Conservation (phyloP, 1,284 basidiomycete genomes). For the Boletellus sp. region DNA sequence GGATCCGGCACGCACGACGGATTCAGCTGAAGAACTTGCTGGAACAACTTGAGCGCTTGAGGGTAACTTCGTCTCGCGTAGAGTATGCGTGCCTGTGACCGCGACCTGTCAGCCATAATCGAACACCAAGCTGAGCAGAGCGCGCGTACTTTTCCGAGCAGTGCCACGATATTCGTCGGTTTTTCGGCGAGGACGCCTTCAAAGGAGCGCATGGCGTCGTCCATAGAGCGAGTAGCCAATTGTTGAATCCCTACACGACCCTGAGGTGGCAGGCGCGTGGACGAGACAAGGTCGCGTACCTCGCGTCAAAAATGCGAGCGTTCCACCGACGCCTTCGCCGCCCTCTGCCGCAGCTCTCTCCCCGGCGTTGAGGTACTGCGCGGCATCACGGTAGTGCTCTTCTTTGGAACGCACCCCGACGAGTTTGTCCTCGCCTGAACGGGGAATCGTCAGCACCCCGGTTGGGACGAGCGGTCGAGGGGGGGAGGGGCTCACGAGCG, state of each 20-base stretch:
- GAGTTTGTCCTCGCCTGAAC: conserved; percentile 67
- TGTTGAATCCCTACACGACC: conserved; percentile 65
- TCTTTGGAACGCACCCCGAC: conserved; percentile 61
- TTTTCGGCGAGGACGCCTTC: conserved; percentile 76
- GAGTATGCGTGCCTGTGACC: conserved; percentile 69
- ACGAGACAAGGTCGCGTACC: conserved; percentile 37
- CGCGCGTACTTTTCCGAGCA: conserved; percentile 67
- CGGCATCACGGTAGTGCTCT: conserved; percentile 65
- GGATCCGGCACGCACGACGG: conserved; percentile 85
- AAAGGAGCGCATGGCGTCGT: conserved; percentile 76
- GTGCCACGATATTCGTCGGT: conserved; percentile 79
- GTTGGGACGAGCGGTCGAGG: not conserved
- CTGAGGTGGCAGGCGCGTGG: conserved; percentile 8
- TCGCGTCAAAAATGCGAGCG: conserved; percentile 64
- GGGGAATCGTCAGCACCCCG: conserved; percentile 8
- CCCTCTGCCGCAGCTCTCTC: conserved; percentile 52
- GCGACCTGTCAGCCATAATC: not conserved
- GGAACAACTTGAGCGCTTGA: conserved; percentile 81
- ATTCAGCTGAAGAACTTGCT: conserved; percentile 73
- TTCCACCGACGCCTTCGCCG: conserved; percentile 47
- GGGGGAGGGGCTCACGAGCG: conserved; percentile 65
- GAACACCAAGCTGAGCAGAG: not conserved
- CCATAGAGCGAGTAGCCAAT: conserved; percentile 74
- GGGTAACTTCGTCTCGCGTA: conserved; percentile 75
- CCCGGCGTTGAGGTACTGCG: conserved; percentile 64